These are phyloP conservation scores for Pseudozyma sp. DNA, from an alignment of 1,284 basidiomycete genomes.

Conservation along the genomic window DNA sequence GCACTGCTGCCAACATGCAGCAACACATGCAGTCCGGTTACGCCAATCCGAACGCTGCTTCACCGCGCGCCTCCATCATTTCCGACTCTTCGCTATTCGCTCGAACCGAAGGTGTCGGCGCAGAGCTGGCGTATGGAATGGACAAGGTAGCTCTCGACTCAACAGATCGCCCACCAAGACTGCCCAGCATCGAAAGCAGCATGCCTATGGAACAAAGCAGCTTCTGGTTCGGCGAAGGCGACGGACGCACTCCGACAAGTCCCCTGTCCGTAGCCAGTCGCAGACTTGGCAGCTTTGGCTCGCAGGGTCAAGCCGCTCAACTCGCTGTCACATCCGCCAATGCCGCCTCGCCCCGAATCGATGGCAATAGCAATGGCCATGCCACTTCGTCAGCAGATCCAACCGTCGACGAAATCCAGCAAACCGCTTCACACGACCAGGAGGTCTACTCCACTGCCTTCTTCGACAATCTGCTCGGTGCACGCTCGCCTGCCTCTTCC, in stretches of 20 bases:
- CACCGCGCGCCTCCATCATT: slow-evolving; percentile 38
- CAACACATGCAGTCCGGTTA: slow-evolving; percentile 20
- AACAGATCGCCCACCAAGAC: slow-evolving; percentile 31
- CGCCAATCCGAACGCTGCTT: slow-evolving; percentile 37
- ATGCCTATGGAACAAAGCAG: slow-evolving; percentile 26
- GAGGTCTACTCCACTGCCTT: slow-evolving; percentile 48
- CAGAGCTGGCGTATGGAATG: slow-evolving; percentile 17
- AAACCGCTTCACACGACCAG: slow-evolving; percentile 34
- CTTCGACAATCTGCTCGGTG: slow-evolving; percentile 38
- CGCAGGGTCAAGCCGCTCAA: slow-evolving; percentile 38
- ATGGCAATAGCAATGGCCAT: slow-evolving; percentile 9
- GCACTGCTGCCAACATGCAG: slow-evolving; percentile 1
- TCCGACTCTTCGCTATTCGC: slow-evolving; percentile 16
- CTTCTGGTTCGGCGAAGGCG: slow-evolving; percentile 42
- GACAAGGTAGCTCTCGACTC: slow-evolving; percentile 23
- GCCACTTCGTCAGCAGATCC: slow-evolving; percentile 5
- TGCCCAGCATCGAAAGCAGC: slow-evolving; percentile 56
- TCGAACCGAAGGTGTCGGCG: slow-evolving; percentile 8
- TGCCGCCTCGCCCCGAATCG: slow-evolving; percentile 32
- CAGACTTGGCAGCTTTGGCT: slow-evolving; percentile 42
- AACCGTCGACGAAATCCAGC: slow-evolving; percentile 17
- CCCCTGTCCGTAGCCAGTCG: slow-evolving; percentile 30
- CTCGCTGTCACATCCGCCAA: slow-evolving; percentile 23
- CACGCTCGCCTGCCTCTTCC: slow-evolving; percentile 54
- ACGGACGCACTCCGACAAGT: slow-evolving; percentile 30